phyloP scores from a whole-genome alignment of 176 grass and related monocot genomes.

The Alopecurus myosuroides region DNA sequence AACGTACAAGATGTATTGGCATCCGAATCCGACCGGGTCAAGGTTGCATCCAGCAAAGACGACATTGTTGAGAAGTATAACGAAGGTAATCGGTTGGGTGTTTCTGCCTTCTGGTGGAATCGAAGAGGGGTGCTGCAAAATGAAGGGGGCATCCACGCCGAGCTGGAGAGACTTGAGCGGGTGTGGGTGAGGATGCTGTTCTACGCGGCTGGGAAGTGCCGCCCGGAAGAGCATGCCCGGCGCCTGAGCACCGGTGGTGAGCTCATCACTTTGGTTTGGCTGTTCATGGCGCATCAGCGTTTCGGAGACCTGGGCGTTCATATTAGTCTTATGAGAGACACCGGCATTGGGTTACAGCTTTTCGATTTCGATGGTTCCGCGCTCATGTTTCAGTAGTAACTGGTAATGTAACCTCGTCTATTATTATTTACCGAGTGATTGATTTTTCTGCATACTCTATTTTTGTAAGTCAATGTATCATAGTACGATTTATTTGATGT shows the following conservation, averaged over 20 bases:
- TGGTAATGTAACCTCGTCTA: too few relatives aligned
- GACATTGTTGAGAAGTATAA: accelerated
- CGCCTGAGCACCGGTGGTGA: neutral
- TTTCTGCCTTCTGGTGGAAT: neutral
- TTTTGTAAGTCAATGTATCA: too few relatives aligned
- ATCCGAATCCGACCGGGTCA: neutral
- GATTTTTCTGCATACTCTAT: too few relatives aligned
- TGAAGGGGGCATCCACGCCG: neutral
- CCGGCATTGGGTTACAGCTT: too few relatives aligned
- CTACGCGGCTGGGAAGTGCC: neutral
- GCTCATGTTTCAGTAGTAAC: too few relatives aligned
- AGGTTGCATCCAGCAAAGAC: too few relatives aligned
- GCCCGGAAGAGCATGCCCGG: neutral
- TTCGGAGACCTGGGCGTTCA: neutral
- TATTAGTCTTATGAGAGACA: too few relatives aligned
- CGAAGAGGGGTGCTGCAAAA: neutral
- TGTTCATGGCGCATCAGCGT: neutral
- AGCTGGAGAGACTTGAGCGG: accelerated
- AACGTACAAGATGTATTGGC: neutral
- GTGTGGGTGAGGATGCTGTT: neutral
- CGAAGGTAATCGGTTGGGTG: neutral
- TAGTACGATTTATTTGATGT: too few relatives aligned
- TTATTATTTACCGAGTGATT: too few relatives aligned
- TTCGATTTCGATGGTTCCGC: too few relatives aligned
- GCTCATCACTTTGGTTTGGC: neutral